phyloP scores from a whole-genome alignment of 371 early-diverging fungal genomes.

The Syncephalastrum sp. region DNA sequence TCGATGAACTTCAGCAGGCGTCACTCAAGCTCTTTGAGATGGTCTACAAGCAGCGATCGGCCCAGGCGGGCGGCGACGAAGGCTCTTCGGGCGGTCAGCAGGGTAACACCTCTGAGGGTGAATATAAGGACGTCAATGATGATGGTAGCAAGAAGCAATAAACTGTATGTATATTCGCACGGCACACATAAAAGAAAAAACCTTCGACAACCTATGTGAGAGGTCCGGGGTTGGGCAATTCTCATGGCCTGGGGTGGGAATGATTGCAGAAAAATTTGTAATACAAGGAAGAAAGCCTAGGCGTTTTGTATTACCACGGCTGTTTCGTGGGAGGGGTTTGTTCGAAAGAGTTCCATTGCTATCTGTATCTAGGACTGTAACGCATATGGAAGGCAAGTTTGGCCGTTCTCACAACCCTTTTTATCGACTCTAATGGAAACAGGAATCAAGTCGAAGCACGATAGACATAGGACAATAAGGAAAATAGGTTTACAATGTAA shows the following conservation, averaged over 20 bases:
- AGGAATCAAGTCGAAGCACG: background rate
- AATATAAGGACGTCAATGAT: conserved; percentile 24
- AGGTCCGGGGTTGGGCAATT: too few relatives aligned
- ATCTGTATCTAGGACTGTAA: too few relatives aligned
- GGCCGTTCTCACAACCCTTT: too few relatives aligned
- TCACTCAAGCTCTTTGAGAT: conserved; percentile 89
- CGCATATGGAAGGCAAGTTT: too few relatives aligned
- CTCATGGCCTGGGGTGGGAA: too few relatives aligned
- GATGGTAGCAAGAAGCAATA: conserved; percentile 23
- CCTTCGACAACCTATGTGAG: too few relatives aligned
- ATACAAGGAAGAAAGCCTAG: too few relatives aligned
- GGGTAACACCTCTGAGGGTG: conserved; percentile 20
- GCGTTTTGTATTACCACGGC: too few relatives aligned
- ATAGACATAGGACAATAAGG: background rate
- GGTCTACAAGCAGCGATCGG: conserved; percentile 74
- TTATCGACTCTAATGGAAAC: too few relatives aligned
- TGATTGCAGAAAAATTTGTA: too few relatives aligned
- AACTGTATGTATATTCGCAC: background rate
- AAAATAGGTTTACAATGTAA: background rate
- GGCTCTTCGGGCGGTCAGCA: background rate
- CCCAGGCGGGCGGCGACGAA: conserved; percentile 10
- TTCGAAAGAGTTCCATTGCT: too few relatives aligned
- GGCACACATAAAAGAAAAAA: conserved; percentile 4
- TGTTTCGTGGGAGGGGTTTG: too few relatives aligned
- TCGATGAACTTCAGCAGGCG: conserved; percentile 74